Percentiles rank a stretch among this genome's conserved stretches.
phyloP scores from a whole-genome alignment of 305 asterid genomes.

The Rubia balearica region DNA sequence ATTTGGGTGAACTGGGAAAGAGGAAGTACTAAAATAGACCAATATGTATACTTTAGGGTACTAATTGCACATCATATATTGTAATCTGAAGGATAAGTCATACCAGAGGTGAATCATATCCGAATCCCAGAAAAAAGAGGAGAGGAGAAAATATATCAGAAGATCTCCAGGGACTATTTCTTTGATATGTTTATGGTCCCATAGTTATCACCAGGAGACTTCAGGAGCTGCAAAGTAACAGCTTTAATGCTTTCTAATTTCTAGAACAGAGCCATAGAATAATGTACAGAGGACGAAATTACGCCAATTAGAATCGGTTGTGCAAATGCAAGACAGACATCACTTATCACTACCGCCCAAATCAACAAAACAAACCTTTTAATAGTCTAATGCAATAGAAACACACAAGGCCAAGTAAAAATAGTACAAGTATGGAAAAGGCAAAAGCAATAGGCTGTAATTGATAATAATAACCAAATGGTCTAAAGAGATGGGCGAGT shows the following conservation, averaged over 20 bases:
- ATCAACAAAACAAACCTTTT: not conserved
- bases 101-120: not conserved
- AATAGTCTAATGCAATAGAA: not conserved
- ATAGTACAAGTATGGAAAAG: not conserved
- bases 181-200: not conserved
- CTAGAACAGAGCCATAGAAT: not conserved
- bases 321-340: not conserved
- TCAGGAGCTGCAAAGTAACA: conserved; percentile 1
- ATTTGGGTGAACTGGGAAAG: too few species aligned
- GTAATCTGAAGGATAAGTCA: not conserved
- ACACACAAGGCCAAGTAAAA: not conserved
- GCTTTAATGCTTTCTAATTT: not conserved
- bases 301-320: not conserved
- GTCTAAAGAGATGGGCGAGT: not conserved
- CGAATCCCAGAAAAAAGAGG: conserved; percentile 1
- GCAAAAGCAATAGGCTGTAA: conserved; percentile 3
- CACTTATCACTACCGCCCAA: not conserved
- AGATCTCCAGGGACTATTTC: not conserved
- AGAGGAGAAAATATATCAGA: not conserved
- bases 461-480: not conserved
- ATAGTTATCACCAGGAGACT: conserved; percentile 8
- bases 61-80: not conserved
- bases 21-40: not conserved
- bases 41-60: not conserved
- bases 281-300: not conserved